Base-by-base conservation (phyloP, 2,329 filamentous ascomycete species). In the Clathrospora elynae region DNA sequence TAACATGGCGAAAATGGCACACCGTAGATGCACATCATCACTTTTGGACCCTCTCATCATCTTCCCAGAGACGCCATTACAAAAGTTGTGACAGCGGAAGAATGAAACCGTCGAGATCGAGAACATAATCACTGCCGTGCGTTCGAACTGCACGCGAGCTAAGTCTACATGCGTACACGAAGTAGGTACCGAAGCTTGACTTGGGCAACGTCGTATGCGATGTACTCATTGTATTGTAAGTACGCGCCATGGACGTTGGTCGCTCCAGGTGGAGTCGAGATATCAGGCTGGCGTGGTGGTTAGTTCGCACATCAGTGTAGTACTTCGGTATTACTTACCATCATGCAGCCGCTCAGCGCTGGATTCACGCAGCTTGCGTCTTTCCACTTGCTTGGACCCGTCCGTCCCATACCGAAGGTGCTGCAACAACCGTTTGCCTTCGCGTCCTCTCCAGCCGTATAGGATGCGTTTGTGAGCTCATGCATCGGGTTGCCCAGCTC, bases 401-500 rank as follows among this genome's bases (percentile, higher is more conserved):
- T 84, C 4, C 35, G 53, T 2, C 90, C 90, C 62, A 82, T 77
- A 6, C 89, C 89, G 71, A 82, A 85, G 0, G 89, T 95, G 2
- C 85, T 83, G 26, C 82, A 71, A 62, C 81, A 78, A 11, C 84
- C 83, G 1, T 78, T 71, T 2, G 73, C 66, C 49, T 81, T 82
- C 0, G 86, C 87, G 25, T 78, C 75, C 4, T 83, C 76, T 0
- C 79, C 85, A 0, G 90, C 90, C 6, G 74, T 70, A 61, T 82
- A 89, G 13, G 80, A 80, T 1, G 81, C 68, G 9, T 73, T 0
- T 0, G 71, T 75, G 2, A 91, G 76, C 56, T 84, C 77, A 45
- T 86, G 79, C 73, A 92, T 84, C 0, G 89, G 88, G 22, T 84
- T 71, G 5, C 90, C 90, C 2, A 96, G 78, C 70, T 90, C 86